Conservation (phyloP, 2,329 filamentous ascomycete genomes). For the Fusarium torreyae region DNA sequence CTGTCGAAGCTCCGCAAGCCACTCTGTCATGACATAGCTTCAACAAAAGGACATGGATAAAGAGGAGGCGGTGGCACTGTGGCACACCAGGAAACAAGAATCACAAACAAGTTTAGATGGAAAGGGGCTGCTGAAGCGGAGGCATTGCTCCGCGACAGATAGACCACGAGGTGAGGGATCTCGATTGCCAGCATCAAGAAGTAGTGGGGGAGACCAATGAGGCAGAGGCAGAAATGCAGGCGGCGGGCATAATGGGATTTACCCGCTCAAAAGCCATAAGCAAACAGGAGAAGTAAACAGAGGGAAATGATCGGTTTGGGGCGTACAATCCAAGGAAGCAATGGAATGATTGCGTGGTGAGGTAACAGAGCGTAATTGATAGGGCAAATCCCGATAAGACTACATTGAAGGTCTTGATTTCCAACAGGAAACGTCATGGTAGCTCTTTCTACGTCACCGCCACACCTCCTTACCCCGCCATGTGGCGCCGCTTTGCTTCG, state of each 20-base stretch:
- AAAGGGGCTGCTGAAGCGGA: conserved; percentile 17
- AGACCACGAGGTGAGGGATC: conserved; percentile 36
- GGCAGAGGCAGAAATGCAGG: conserved; percentile 12
- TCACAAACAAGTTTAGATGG: not conserved
- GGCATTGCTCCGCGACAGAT: conserved; percentile 31
- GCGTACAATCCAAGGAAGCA: not conserved
- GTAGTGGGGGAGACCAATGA: conserved; percentile 20
- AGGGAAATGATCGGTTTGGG: conserved; percentile 3
- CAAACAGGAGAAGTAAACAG: not conserved
- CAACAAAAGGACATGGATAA: conserved; percentile 1
- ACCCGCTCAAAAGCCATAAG: conserved; percentile 8
- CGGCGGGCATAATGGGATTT: conserved; percentile 9
- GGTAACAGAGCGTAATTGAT: conserved; percentile 8
- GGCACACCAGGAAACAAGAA: conserved; percentile 28
- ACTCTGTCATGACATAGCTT: conserved; percentile 16
- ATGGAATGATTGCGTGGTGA: conserved; percentile 8
- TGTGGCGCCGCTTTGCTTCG: conserved; percentile 32
- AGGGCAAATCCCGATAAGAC: no score
- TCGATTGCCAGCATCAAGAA: conserved; percentile 33
- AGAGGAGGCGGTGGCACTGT: conserved; percentile 24
- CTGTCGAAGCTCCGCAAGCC: conserved; percentile 11
- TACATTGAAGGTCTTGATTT: no score
- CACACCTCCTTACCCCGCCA: conserved; percentile 32
- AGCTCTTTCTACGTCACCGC: conserved; percentile 37
- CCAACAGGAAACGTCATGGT: conserved; percentile 9